Conservation (phyloP, 768 basidiomycete genomes). For the Lactarius sanguifluus region DNA sequence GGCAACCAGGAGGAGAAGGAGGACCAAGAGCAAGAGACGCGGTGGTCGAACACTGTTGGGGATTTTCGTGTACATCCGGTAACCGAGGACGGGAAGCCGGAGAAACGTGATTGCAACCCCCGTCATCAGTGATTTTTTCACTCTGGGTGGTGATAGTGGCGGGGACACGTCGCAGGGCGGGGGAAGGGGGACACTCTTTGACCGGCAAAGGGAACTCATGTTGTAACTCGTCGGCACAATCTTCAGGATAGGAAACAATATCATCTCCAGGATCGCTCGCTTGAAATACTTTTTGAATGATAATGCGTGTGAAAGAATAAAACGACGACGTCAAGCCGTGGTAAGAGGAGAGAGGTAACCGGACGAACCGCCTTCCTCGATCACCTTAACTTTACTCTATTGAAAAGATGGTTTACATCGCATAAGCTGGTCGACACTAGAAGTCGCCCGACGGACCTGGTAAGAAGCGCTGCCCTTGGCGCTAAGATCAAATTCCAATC, state of each 20-base stretch:
- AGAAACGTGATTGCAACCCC: constrained; percentile 11
- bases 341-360: constrained; percentile 3
- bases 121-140: constrained; percentile 10
- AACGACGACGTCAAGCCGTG: constrained; percentile 25
- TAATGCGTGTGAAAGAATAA: constrained; percentile 2
- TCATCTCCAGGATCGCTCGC: constrained; percentile 30
- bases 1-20: constrained; percentile 23
- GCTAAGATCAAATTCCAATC: constrained; percentile 25
- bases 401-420: constrained; percentile 1
- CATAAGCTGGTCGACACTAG: constrained; percentile 16
- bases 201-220: constrained; percentile 23
- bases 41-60: constrained; percentile 16
- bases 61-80: constrained; percentile 19
- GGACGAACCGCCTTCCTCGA: constrained; percentile 26
- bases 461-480: constrained; percentile 21
- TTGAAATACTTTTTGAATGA: constrained; percentile 21
- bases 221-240: constrained; percentile 11
- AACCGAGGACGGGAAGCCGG: constrained; percentile 23
- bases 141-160: neutral
- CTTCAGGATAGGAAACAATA: constrained; percentile 19
- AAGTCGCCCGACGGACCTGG: constrained; percentile 24
- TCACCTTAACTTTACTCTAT: constrained; percentile 26
- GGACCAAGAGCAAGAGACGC: constrained; percentile 18
- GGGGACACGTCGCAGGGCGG: constrained; percentile 1
- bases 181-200: constrained; percentile 17